Evolutionary conservation across 1,284 basidiomycete genomes (phyloP).

Genomic region (Apiotrichum laibachii): DNA sequence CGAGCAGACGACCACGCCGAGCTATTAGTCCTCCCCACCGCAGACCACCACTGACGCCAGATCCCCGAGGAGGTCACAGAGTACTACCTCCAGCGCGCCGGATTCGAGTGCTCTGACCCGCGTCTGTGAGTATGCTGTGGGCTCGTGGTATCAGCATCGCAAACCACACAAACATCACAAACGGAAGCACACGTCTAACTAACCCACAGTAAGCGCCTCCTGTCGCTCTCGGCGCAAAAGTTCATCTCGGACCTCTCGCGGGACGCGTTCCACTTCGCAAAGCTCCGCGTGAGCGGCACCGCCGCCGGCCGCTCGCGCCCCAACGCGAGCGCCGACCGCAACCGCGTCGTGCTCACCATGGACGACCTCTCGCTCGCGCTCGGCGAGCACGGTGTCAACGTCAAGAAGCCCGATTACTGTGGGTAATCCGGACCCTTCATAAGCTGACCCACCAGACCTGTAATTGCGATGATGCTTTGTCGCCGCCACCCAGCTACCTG

Average conservation of each 20-base stretch:
- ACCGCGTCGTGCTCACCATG: conserved; percentile 95
- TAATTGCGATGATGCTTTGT: no score
- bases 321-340: conserved; percentile 64
- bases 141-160: neutral
- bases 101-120: conserved; percentile 93
- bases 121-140: conserved; percentile 63
- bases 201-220: conserved; percentile 72
- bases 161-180: no score
- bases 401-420: conserved; percentile 80
- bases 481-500: no score
- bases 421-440: conserved; percentile 19
- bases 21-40: neutral
- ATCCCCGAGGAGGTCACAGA: conserved; percentile 98
- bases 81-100: conserved; percentile 92
- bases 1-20: neutral
- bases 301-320: conserved; percentile 50
- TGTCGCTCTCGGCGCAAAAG: conserved; percentile 95
- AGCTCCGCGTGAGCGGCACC: conserved; percentile 68
- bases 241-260: conserved; percentile 96
- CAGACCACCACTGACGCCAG: conserved; percentile 52
- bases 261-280: conserved; percentile 96
- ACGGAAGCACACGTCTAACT: no score
- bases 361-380: conserved; percentile 91
- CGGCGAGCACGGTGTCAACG: conserved; percentile 89
- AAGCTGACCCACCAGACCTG: conserved; percentile 2